Evolutionary conservation across 306 rosid genomes (phyloP), one percentile per base, ranked within the genome.

Genomic region (Dryas drummondii): DNA sequence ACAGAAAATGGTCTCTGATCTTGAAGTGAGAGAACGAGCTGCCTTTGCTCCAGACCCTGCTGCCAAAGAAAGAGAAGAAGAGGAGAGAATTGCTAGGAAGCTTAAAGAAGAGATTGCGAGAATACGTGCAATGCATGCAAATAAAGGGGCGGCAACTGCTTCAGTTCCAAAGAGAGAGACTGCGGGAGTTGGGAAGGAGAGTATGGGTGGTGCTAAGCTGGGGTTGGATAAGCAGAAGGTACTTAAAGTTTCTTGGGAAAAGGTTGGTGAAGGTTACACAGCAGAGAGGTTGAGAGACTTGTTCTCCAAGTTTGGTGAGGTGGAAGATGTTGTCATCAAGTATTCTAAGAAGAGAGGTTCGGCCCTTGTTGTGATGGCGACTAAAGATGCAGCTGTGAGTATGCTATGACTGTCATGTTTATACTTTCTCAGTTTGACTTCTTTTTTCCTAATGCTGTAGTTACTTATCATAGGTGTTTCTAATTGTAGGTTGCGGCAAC

Each of bases 161-260:
- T 69, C 86, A 6, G 77, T 69, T 44, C 53, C 75, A 6, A 78
- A 84, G 72, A 79, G 72, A 41, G 82, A 75, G n/a, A 76, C 48
- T 16, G 49, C 64, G 64, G 81, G 78, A 56, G 84, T 54, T 78
- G 78, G 83, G 70, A 85, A 85, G 79, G 86, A 80, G 51, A 67
- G 72, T 68, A 68, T 6, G 2, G 77, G 72, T 11, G 77, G 73
- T 27, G 76, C 82, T 0, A 83, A 86, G 3, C 53, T 54, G 44
- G 76, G 62, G 57, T 26, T 92, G 83, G 86, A 94, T 80, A 88
- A 86, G 76, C 93, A 80, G 76, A 92, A 77, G 83, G 81, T 87
- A 77, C 87, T 94, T 78, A 94, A 92, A 79, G 98, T 92, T 77
- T 87, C 97, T 4, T 94, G 99, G 99, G 96, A 87, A 78, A 94